Evolutionary conservation across 352 stramenopile species (phyloP), one percentile per base, ranked within the genome.

Genomic region (Phytophthora brassicae): DNA sequence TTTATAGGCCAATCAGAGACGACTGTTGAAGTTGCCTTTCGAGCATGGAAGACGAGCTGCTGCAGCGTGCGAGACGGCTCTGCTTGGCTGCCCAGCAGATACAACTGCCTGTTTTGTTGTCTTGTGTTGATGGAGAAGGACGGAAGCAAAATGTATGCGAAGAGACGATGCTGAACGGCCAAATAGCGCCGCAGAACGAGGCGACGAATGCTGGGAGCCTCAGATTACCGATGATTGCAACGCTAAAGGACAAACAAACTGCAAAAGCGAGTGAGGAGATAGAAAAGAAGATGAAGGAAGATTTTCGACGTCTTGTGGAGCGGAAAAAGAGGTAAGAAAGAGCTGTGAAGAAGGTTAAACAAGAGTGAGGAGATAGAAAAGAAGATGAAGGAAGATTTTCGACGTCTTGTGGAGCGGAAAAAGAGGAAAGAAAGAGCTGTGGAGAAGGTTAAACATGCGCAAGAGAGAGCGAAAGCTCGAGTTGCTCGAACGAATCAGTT

Each of bases 381-480:
- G 20, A 23, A 13, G 42, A 39, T 39, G 19, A 7, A 29, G 50
- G 39, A 49, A 16, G 6, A 7, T n/a, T n/a, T 33, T 24, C 29
- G n/a, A 13, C 23, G 49, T n/a, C 42, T 42, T 46, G 72, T 66
- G 2, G 66, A 77, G 20, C 68, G 75, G 56, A 68, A 58, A 16
- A 77, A 62, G 33, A 58, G 22, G 13, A 36, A 47, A 2, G 48
- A 78, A 42, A 55, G 63, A 1, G 68, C 76, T 17, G 23, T 55
- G 1, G 69, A 85, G 48, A 80, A 70, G 43, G 72, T 88, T 23
- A 75, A 77, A 0, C 81, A 90, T 8, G 80, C 80, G 1, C 80
- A 86, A 45, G 78, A 90, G 43, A 75, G 81, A 14, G 81, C 80
- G 14, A 68, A 71, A 6, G 80, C 80, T 0, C 59, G 83, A 17